Evolutionary conservation across 2,329 filamentous ascomycete species (phyloP), one percentile per base, ranked within the genome.

Genomic region (Capronia coronata): DNA sequence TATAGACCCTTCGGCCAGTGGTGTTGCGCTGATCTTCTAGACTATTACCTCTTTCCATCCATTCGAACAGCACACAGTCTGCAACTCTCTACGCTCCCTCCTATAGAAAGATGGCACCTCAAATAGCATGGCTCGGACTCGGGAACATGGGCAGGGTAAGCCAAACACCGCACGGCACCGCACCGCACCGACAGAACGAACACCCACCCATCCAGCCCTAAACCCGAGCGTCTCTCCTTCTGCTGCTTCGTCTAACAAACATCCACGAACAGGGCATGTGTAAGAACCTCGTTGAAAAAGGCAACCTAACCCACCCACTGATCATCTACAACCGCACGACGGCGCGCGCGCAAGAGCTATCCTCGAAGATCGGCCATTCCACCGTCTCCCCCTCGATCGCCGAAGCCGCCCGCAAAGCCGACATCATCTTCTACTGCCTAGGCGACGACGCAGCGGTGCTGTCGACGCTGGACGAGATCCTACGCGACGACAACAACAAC

Each of bases 61-160:
- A n/a, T n/a, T n/a, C 11, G 30, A 11, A 34, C 30, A 16, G 30
- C 10, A 14, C 11, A 34, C n/a, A 16, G n/a, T n/a, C n/a, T n/a
- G n/a, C n/a, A n/a, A n/a, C n/a, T n/a, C n/a, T n/a, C n/a, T n/a
- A n/a, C n/a, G n/a, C n/a, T n/a, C n/a, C n/a, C 37, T 3, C 7
- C 22, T 19, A 32, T 6, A 32, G 18, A 34, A 46, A 42, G 29
- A 60, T 60, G 57, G 63, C 60, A 48, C 57, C 60, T 57, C 80
- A 77, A 67, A 63, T 93, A 44, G 75, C 87, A 60, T 94, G 82
- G 80, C 80, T 94, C 47, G 88, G 89, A 49, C 76, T 94, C 43
- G 88, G 88, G 45, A 94, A 94, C 66, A 94, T 94, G 81, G 89
- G 87, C 58, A 77, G 83, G 63, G 86, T 85, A 71, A 71, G 78